Conservation (phyloP, 345 rosid genomes). For the Populus simonii region DNA sequence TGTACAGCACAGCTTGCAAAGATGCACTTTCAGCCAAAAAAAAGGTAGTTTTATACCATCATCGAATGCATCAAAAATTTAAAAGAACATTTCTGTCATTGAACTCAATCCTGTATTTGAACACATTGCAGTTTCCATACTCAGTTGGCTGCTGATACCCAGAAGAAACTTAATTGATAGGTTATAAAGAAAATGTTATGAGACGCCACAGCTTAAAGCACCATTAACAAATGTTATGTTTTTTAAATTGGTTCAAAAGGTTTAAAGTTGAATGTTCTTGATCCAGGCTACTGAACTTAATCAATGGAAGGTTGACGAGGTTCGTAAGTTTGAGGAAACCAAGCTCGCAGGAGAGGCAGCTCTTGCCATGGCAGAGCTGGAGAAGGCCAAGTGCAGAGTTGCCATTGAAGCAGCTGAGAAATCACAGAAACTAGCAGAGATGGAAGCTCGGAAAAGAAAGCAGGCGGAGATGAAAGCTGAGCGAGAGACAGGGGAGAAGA, state of each 20-base stretch:
- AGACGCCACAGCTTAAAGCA: background rate
- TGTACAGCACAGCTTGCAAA: constrained; percentile 87
- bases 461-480: constrained; percentile 69
- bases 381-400: constrained; percentile 80
- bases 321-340: constrained; percentile 64
- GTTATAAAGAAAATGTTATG: background rate
- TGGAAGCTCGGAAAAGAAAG: constrained; percentile 64
- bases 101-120: background rate
- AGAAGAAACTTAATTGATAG: background rate
- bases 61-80: background rate
- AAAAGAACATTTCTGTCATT: background rate
- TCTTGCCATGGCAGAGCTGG: constrained; percentile 69
- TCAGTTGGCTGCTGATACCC: background rate
- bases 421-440: constrained; percentile 64
- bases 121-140: background rate
- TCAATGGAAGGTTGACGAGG: constrained; percentile 69
- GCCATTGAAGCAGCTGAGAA: constrained; percentile 82
- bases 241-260: background rate
- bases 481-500: constrained; percentile 66
- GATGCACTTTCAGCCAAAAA: constrained; percentile 76
- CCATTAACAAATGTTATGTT: background rate
- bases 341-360: constrained; percentile 73
- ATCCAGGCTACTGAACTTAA: constrained; percentile 70
- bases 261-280: background rate
- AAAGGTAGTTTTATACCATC: constrained; percentile 41